Evolutionary conservation across 1,139 yeast species (phyloP), one percentile per base, ranked within the genome.

Genomic region (Debaryomyces fabryi): DNA sequence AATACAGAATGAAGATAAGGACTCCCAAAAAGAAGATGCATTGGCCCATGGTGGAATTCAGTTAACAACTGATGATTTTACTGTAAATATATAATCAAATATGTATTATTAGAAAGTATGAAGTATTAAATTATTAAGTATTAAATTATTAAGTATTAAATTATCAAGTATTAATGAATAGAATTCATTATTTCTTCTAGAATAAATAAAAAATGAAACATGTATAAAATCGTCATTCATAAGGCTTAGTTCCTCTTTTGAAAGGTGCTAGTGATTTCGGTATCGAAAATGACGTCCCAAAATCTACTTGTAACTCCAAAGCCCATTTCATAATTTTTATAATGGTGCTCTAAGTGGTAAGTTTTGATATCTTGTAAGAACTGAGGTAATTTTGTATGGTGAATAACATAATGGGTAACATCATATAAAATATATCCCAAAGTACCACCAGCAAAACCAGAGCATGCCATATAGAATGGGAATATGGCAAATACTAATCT

Each of bases 311-410:
- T 89, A 52, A 93, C 98, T 58, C 99, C 99, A 59, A 90, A 93
- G 1, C 98, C 99, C 62, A 91, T 72, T 68, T 93, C 96, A 68
- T 89, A 95, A 69, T 95, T 92, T 74, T 92, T 92, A 76, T 93
- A 93, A 65, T 93, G 99, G 68, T 93, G 99, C 67, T 92, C 98
- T 69, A 93, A 79, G 69, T 93, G 99, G 64, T 89, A 85, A 46
- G 87, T 88, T 72, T 93, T 93, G 62, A 90, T 73, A 36, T 81
- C 83, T 65, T 89, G 92, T 69, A 89, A 74, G 64, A 76, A 87
- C 42, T 72, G 63, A 18, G 99, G 99, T 60, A 93, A 76, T 58
- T 77, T 78, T 37, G 88, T 80, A 70, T 93, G 99, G 65, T 93
- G 99, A 64, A 93, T 74, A 59, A 89, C 83, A 51, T 76, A 76